These are phyloP conservation scores for Annulohypoxylon maeteangense DNA, from an alignment of 495 filamentous ascomycete species.

Conservation along the genomic window DNA sequence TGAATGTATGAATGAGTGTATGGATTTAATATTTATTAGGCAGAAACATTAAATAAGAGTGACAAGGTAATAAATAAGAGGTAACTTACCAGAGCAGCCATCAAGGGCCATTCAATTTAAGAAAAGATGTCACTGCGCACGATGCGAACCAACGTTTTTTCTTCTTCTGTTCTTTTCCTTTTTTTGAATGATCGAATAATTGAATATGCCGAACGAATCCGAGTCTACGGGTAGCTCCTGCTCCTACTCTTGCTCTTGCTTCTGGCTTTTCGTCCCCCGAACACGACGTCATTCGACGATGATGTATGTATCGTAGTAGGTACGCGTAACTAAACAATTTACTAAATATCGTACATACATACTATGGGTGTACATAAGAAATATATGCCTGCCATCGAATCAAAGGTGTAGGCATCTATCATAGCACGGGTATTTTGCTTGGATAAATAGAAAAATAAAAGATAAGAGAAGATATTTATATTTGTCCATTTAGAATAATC, in stretches of 20 bases:
- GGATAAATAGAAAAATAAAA: background rate
- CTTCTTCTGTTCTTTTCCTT: background rate
- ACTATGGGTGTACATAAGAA: background rate
- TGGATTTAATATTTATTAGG: constrained; percentile 10
- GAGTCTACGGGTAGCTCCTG: background rate
- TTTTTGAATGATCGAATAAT: background rate
- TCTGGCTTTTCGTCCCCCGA: background rate
- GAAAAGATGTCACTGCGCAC: constrained; percentile 25
- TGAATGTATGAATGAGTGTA: background rate
- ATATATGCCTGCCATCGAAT: background rate
- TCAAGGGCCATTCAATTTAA: constrained; percentile 42
- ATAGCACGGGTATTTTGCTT: background rate
- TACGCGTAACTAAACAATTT: constrained; percentile 6
- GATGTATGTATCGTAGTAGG: background rate
- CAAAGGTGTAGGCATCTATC: background rate
- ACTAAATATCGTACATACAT: background rate
- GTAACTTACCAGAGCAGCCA: constrained; percentile 62
- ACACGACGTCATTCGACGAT: constrained; percentile 33
- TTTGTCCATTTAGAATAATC: too few species aligned
- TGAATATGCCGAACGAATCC: background rate
- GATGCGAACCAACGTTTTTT: background rate
- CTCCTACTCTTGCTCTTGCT: background rate
- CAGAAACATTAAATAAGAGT: background rate
- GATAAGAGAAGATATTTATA: background rate
- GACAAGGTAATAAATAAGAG: background rate